Percentiles rank a stretch among this genome's conserved stretches.
Evolutionary conservation across 176 grass and related monocot species (phyloP).

Genomic region (Aegilops longissima): DNA sequence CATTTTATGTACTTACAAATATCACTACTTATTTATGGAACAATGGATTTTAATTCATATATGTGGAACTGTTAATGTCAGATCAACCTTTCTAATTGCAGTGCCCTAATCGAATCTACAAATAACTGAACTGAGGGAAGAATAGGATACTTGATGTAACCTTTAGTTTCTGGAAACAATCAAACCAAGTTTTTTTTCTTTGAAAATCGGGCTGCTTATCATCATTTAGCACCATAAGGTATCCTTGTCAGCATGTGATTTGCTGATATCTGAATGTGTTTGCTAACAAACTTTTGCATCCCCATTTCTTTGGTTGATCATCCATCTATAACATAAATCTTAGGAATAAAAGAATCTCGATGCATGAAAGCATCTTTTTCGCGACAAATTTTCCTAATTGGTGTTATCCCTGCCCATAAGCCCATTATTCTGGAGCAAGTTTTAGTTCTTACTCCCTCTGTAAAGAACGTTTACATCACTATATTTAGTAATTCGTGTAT

Average conservation of each 20-base stretch:
- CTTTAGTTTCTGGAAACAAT: background rate
- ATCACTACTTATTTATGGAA: background rate
- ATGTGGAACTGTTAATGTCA: background rate
- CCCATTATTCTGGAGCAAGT: background rate
- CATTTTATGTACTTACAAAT: constrained; percentile 20
- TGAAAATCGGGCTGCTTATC: background rate
- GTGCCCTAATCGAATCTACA: background rate
- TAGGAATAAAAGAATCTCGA: background rate
- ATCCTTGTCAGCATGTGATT: background rate
- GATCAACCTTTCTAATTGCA: background rate
- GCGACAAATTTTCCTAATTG: background rate
- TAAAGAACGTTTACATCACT: too few relatives aligned
- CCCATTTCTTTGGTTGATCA: constrained; percentile 18
- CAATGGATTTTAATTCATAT: background rate
- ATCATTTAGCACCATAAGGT: background rate
- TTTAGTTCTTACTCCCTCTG: background rate
- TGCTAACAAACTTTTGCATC: background rate
- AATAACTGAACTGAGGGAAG: background rate
- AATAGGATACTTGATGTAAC: background rate
- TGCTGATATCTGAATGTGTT: constrained; percentile 9
- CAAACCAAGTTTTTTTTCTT: background rate
- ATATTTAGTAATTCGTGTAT: background rate
- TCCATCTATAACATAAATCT: constrained; percentile 8
- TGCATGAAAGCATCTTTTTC: constrained; percentile 10
- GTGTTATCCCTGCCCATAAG: constrained; percentile 11